phyloP scores from a whole-genome alignment of 2,329 filamentous ascomycete genomes.

The Thyridium curvatum region DNA sequence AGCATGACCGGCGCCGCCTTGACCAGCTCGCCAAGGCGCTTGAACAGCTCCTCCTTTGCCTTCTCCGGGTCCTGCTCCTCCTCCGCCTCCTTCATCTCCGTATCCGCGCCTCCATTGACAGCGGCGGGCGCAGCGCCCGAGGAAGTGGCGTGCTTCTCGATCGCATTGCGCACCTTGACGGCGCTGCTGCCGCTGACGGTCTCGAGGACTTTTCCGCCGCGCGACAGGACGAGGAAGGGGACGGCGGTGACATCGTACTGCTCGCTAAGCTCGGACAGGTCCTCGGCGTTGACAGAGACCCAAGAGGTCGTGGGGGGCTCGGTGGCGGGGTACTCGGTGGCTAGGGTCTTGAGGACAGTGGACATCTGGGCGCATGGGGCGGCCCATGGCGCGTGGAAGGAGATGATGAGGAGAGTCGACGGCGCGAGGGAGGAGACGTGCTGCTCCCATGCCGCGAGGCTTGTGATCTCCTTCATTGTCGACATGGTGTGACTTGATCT shows the following conservation, averaged over 20 bases:
- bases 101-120: constrained; percentile 23
- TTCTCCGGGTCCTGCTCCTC: constrained; percentile 43
- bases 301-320: constrained; percentile 67
- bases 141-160: constrained; percentile 67
- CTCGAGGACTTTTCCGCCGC: constrained; percentile 69
- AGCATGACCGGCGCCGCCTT: constrained; percentile 97
- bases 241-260: constrained; percentile 91
- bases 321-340: constrained; percentile 72
- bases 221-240: constrained; percentile 81
- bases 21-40: constrained; percentile 75
- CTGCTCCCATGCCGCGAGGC: constrained; percentile 65
- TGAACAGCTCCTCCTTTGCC: constrained; percentile 78
- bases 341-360: constrained; percentile 77
- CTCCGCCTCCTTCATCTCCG: constrained; percentile 22
- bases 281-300: constrained; percentile 89
- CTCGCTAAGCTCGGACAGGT: constrained; percentile 86
- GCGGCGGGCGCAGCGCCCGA: constrained; percentile 21
- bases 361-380: constrained; percentile 94
- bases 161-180: constrained; percentile 73
- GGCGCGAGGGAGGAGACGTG: constrained; percentile 60
- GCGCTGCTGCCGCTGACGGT: constrained; percentile 88
- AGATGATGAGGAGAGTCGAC: constrained; percentile 73
- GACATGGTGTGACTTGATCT: constrained; percentile 49
- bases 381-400: constrained; percentile 96
- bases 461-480: constrained; percentile 69